These are phyloP conservation scores for Nothophoma quercina DNA, from an alignment of 2,329 filamentous ascomycete species.

Conservation along the genomic window DNA sequence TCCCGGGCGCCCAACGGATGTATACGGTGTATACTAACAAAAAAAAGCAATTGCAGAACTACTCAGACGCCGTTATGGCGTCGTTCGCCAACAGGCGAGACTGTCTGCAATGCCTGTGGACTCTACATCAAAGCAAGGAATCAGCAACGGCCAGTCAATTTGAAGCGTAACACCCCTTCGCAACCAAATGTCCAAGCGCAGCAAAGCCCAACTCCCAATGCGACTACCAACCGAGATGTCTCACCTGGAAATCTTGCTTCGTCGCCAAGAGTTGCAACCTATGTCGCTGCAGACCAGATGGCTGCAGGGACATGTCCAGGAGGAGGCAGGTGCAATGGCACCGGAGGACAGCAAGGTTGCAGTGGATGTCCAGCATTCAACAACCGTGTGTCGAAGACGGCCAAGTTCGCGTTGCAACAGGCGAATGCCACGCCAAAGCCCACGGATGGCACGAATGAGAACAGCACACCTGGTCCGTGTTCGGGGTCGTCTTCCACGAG, in stretches of 20 bases:
- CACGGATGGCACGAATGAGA: slow-evolving; percentile 22
- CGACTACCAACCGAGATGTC: slow-evolving; percentile 49
- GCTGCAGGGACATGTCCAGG: slow-evolving; percentile 90
- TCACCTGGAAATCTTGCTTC: slow-evolving; percentile 50
- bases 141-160: slow-evolving; percentile 84
- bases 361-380: slow-evolving; percentile 97
- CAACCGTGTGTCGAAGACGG: slow-evolving; percentile 90
- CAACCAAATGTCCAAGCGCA: slow-evolving; percentile 37
- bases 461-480: slow-evolving; percentile 25
- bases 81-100: slow-evolving; percentile 88
- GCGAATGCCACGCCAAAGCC: slow-evolving; percentile 38
- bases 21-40: slow-evolving; percentile 24
- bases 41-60: slow-evolving; percentile 85
- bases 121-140: slow-evolving; percentile 95
- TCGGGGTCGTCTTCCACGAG: slow-evolving; percentile 44
- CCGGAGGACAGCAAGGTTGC: slow-evolving; percentile 92
- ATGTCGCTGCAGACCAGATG: slow-evolving; percentile 78
- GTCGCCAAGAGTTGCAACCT: slow-evolving; percentile 65
- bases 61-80: slow-evolving; percentile 95
- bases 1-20: neutral
- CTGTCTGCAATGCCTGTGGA: slow-evolving; percentile 97
- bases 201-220: slow-evolving; percentile 52
- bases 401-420: slow-evolving; percentile 69
- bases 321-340: slow-evolving; percentile 93
- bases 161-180: slow-evolving; percentile 74